A percentile compares a stretch with the other conserved stretches of the same genome.
These are phyloP conservation scores for Penicillium sp. DNA, from an alignment of 2,329 filamentous ascomycete species.

Conservation along the genomic window DNA sequence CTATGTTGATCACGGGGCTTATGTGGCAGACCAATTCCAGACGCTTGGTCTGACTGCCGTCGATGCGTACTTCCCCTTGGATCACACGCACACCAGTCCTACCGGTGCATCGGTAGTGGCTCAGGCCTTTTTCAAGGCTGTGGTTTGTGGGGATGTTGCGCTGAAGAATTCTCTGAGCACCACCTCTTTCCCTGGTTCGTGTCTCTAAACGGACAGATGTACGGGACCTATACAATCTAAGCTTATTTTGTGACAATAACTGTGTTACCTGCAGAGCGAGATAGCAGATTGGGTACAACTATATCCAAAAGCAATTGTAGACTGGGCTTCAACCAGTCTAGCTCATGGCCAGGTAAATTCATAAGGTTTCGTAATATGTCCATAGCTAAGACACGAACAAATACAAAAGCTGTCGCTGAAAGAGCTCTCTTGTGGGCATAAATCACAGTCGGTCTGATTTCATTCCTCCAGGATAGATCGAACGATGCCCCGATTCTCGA, in stretches of 20 bases:
- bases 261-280: background rate
- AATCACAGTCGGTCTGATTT: background rate
- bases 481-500: constrained; percentile 41
- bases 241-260: background rate
- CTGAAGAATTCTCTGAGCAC: constrained; percentile 41
- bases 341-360: background rate
- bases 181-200: constrained; percentile 29
- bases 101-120: constrained; percentile 58
- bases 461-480: constrained; percentile 33
- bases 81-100: constrained; percentile 63
- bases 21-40: constrained; percentile 56
- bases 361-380: constrained; percentile 16
- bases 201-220: constrained; percentile 20
- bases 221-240: background rate
- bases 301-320: background rate
- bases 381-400: constrained; percentile 7
- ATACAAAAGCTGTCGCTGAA: constrained; percentile 2
- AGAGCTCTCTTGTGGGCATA: background rate
- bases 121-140: constrained; percentile 59
- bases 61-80: constrained; percentile 56
- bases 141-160: constrained; percentile 51
- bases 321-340: background rate
- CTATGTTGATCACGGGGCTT: constrained; percentile 62
- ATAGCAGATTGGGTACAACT: background rate
- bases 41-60: constrained; percentile 52